Base-by-base conservation (phyloP, 305 asterid species). In the Rubia balearica region DNA sequence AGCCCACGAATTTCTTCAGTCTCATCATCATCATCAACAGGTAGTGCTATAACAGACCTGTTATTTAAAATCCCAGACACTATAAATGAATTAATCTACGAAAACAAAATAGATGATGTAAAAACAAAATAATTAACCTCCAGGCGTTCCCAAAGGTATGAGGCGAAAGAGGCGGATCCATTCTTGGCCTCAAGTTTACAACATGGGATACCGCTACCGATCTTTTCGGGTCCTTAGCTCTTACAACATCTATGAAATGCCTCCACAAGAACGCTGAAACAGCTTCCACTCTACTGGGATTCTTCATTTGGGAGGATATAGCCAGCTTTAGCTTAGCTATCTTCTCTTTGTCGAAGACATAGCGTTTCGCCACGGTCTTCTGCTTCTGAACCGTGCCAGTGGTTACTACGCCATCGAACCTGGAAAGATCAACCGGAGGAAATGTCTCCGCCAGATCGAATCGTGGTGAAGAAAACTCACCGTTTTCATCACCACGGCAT, bases 111-210 rank as follows among this genome's bases (percentile, higher is more conserved):
- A 36, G 5, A 36, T 36, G 40, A 3, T 36, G 40, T 42, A 48
- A 13, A n/a, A 6, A 55, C 2, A 56, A 4, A 2, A 53, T n/a
- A n/a, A 56, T 56, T n/a, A 45, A 56, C 61, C 61, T 21, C 61
- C 61, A 56, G 0, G 30, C 27, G 30, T 21, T 56, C 24, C 61
- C 61, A 56, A 56, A 56, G 27, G 30, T 21, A 21, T 56, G 61
- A 56, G 24, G 27, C n/a, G 30, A 56, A 56, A 56, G 59, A 53
- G 59, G 61, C 24, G 27, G 61, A n/a, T 56, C 61, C 61, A 56
- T 56, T 56, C 61, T 56, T n/a, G 27, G 61, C 61, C 61, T 56
- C 61, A 56, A 19, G 61, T n/a, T 56, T 9, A n/a, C 24, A 56
- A 21, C 61, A 19, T 56, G 61, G 61, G 30, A n/a, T 56, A 6